Evolutionary conservation across 2,329 filamentous ascomycete genomes (phyloP).

Genomic region (Fusarium multiceps): DNA sequence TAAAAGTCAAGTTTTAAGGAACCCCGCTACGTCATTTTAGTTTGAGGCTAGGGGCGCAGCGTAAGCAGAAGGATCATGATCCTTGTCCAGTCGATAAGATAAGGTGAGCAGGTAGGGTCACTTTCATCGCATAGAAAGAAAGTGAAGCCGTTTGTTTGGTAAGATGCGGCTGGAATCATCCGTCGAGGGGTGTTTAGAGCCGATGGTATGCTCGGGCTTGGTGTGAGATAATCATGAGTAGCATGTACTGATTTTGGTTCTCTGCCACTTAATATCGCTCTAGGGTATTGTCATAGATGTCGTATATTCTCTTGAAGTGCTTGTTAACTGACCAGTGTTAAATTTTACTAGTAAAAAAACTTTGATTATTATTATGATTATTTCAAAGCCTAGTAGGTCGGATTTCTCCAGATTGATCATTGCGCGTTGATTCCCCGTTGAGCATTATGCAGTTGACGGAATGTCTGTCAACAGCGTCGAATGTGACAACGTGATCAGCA

Average conservation of each 20-base stretch:
- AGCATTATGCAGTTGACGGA: rapidly evolving
- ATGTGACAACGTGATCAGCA: not conserved
- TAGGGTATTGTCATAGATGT: not conserved
- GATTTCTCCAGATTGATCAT: not conserved
- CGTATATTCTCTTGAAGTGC: not conserved
- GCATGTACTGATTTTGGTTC: not conserved
- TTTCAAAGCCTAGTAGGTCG: rapidly evolving
- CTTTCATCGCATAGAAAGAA: not conserved
- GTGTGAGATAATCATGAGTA: not conserved
- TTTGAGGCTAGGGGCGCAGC: not conserved
- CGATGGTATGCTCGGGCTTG: not conserved
- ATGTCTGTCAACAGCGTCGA: not conserved
- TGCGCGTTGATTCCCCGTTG: not conserved
- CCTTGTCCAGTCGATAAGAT: not conserved
- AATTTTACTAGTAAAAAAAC: not conserved
- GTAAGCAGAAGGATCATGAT: not conserved
- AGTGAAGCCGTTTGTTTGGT: not conserved
- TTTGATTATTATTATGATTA: not conserved
- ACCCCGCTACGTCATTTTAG: not conserved
- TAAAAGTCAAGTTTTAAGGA: not conserved
- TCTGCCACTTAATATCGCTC: not conserved
- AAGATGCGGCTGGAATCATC: not conserved
- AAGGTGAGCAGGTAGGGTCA: not conserved
- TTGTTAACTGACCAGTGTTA: not conserved
- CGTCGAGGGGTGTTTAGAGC: not conserved